Percentiles rank a stretch among this genome's conserved stretches.
Evolutionary conservation across 1,284 basidiomycete species (phyloP).

Genomic region (Heterobasidion occidentale): DNA sequence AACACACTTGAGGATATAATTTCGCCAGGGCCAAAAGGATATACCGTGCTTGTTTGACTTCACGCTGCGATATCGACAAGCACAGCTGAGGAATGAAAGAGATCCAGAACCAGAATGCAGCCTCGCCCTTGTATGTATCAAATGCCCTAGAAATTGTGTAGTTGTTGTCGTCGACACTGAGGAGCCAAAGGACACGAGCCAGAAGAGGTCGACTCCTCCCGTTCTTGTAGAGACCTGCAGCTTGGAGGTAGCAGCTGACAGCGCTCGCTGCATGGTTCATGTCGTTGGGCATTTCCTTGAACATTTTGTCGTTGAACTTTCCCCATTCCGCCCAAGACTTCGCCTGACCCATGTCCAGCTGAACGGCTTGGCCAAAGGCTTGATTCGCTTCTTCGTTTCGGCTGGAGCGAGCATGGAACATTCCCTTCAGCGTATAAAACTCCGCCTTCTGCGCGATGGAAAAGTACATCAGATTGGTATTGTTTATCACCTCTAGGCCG

Average conservation of each 20-base stretch:
- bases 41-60: slow-evolving; percentile 89
- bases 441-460: slow-evolving; percentile 93
- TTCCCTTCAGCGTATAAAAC: slow-evolving; percentile 99
- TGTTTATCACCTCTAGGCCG: slow-evolving; percentile 98
- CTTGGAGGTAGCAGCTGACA: slow-evolving; percentile 97
- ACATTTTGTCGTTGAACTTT: slow-evolving; percentile 88
- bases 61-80: slow-evolving; percentile 82
- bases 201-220: slow-evolving; percentile 91
- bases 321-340: slow-evolving; percentile 99
- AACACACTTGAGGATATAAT: slow-evolving; percentile 82
- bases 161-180: slow-evolving; percentile 84
- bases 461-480: slow-evolving; percentile 99
- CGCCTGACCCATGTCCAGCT: slow-evolving; percentile 90
- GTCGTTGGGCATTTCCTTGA: slow-evolving; percentile 76
- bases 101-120: slow-evolving; percentile 99
- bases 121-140: slow-evolving; percentile 95
- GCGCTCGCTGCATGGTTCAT: slow-evolving; percentile 81
- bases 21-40: slow-evolving; percentile 90
- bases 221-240: slow-evolving; percentile 93
- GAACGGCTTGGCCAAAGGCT: slow-evolving; percentile 92
- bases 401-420: slow-evolving; percentile 91
- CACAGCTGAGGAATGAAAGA: slow-evolving; percentile 96
- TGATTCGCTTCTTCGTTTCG: slow-evolving; percentile 88
- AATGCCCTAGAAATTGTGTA: slow-evolving; percentile 84
- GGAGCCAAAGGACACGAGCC: slow-evolving; percentile 91